phyloP scores from a whole-genome alignment of 768 basidiomycete species.

The Amanita pseudoporphyria region DNA sequence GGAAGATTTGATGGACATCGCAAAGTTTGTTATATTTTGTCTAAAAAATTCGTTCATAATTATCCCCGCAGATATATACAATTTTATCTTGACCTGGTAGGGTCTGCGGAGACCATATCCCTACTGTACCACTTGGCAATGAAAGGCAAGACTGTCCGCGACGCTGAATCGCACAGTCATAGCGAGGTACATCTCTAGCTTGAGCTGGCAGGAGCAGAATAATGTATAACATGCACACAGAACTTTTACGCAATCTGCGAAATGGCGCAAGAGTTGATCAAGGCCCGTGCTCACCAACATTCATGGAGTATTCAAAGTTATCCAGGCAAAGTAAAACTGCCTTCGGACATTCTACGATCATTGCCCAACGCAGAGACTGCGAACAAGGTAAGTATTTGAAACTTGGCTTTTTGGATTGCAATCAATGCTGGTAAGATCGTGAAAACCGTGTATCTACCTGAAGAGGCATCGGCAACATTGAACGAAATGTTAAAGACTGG shows the following conservation, averaged over 20 bases:
- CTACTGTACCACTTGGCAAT: slow-evolving; percentile 75
- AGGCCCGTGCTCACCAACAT: slow-evolving; percentile 48
- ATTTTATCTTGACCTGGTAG: slow-evolving; percentile 76
- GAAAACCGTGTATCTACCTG: slow-evolving; percentile 59
- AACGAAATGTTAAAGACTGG: slow-evolving; percentile 25
- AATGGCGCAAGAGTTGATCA: slow-evolving; percentile 82
- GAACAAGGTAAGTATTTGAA: slow-evolving; percentile 37
- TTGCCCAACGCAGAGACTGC: slow-evolving; percentile 58
- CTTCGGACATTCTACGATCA: slow-evolving; percentile 70
- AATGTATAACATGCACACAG: slow-evolving; percentile 27
- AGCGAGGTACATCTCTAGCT: slow-evolving; percentile 49
- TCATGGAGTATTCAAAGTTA: slow-evolving; percentile 73
- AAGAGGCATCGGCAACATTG: slow-evolving; percentile 49
- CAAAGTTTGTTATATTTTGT: slow-evolving; percentile 46
- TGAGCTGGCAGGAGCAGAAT: background rate
- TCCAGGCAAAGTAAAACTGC: slow-evolving; percentile 73
- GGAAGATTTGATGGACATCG: slow-evolving; percentile 67
- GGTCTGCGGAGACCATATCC: slow-evolving; percentile 71
- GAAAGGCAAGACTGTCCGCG: slow-evolving; percentile 82
- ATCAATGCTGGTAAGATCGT: slow-evolving; percentile 36
- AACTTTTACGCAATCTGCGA: slow-evolving; percentile 85
- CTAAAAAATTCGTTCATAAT: slow-evolving; percentile 5
- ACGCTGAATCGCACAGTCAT: slow-evolving; percentile 54
- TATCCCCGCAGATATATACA: slow-evolving; percentile 62
- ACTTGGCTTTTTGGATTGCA: background rate